These are phyloP conservation scores for Persicaria tinctoria DNA, from an alignment of 148 eudicot genomes.

Conservation along the genomic window DNA sequence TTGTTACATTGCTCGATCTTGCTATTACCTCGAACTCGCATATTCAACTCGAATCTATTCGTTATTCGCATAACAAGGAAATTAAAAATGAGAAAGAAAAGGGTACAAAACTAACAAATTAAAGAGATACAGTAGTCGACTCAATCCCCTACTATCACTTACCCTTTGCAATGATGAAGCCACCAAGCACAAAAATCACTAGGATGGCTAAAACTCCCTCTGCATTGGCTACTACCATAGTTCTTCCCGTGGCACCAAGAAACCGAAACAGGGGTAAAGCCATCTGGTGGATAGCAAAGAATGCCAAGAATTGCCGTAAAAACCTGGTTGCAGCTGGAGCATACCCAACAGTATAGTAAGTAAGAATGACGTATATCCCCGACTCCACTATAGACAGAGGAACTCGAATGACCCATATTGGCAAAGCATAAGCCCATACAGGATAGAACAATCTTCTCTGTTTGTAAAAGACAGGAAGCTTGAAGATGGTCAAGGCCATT, in stretches of 20 bases:
- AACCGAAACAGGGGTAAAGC: conserved; percentile 56
- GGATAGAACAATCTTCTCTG: conserved; percentile 69
- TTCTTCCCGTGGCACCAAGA: conserved; percentile 53
- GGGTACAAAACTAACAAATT: too few species aligned
- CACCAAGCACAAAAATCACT: conserved; percentile 49
- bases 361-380: conserved; percentile 56
- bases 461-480: conserved; percentile 60
- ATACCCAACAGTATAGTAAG: conserved; percentile 68
- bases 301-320: conserved; percentile 52
- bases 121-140: too few species aligned
- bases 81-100: neutral
- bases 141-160: neutral
- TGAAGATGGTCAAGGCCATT: conserved; percentile 51
- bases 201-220: conserved; percentile 35
- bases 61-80: too few species aligned
- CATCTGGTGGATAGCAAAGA: conserved; percentile 66
- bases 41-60: too few species aligned
- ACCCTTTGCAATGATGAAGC: conserved; percentile 64
- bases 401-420: conserved; percentile 60
- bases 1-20: too few species aligned
- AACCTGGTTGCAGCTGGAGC: conserved; percentile 71
- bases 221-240: conserved; percentile 43
- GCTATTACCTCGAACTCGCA: too few species aligned
- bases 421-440: conserved; percentile 66
- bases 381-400: conserved; percentile 64